phyloP scores from a whole-genome alignment of 2,329 filamentous ascomycete genomes.

The Nemania abortiva region DNA sequence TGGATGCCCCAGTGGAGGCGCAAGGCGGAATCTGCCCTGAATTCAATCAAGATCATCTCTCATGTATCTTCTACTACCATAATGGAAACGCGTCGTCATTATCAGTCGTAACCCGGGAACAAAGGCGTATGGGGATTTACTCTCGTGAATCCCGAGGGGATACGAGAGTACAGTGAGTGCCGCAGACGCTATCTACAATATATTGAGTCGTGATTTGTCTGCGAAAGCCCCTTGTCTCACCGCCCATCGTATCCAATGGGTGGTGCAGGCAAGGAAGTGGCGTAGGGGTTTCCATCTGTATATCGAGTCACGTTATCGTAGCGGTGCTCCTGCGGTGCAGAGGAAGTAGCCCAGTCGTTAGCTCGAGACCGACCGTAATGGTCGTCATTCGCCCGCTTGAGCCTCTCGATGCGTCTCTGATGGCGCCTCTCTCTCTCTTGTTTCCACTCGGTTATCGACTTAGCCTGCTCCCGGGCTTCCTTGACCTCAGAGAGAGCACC shows the following conservation, averaged over 20 bases:
- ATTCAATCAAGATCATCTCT: conserved; percentile 34
- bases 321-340: conserved; percentile 55
- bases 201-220: conserved; percentile 5
- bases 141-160: background rate
- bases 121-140: background rate
- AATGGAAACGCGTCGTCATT: conserved; percentile 36
- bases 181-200: conserved; percentile 31
- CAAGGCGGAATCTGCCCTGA: conserved; percentile 36
- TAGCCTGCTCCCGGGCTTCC: conserved; percentile 63
- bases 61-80: conserved; percentile 34
- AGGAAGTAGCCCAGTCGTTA: conserved; percentile 60
- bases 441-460: conserved; percentile 64
- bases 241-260: conserved; percentile 55
- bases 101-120: conserved; percentile 46
- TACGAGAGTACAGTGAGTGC: conserved; percentile 12
- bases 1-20: conserved; percentile 35
- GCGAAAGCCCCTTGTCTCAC: conserved; percentile 42
- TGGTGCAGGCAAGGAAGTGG: conserved; percentile 58
- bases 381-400: conserved; percentile 47
- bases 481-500: conserved; percentile 68
- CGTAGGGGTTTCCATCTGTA: conserved; percentile 62
- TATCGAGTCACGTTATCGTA: conserved; percentile 61
- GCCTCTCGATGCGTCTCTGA: conserved; percentile 59
- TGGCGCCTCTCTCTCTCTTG: conserved; percentile 64
- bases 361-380: conserved; percentile 56